These are phyloP conservation scores for Aspergillus conjunctus DNA, from an alignment of 495 filamentous ascomycete genomes.

Conservation along the genomic window DNA sequence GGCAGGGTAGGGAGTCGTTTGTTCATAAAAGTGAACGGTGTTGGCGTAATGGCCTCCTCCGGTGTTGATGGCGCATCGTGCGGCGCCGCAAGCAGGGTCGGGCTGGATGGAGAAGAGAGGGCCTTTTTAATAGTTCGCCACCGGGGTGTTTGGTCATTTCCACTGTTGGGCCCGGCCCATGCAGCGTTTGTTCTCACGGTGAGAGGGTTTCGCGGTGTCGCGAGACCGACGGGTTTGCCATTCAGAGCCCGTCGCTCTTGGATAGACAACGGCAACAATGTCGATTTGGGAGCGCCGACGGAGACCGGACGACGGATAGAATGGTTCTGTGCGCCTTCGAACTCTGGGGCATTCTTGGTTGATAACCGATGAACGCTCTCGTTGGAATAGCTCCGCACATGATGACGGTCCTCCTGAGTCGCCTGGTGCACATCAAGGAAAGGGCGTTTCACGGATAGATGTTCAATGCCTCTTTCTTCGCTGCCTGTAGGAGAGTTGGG, in stretches of 20 bases:
- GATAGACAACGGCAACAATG: conserved; percentile 27
- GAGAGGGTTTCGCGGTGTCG: conserved; percentile 28
- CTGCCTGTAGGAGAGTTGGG: conserved; percentile 21
- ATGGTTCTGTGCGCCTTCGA: neutral
- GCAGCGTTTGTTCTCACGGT: conserved; percentile 34
- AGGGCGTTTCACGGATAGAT: neutral
- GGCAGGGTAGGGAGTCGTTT: conserved; percentile 51
- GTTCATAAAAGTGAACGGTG: conserved; percentile 31
- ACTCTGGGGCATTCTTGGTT: conserved; percentile 1
- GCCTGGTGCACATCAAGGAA: neutral
- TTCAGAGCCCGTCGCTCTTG: conserved; percentile 42
- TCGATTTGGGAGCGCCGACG: conserved; percentile 12
- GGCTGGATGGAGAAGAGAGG: conserved; percentile 27
- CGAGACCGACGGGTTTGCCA: conserved; percentile 22
- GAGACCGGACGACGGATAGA: conserved; percentile 17
- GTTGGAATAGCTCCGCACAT: conserved; percentile 15
- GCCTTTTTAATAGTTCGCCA: conserved; percentile 20
- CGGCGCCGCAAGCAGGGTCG: conserved; percentile 21
- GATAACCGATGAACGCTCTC: conserved; percentile 10
- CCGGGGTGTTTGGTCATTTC: neutral
- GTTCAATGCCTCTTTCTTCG: conserved; percentile 2
- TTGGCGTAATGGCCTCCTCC: conserved; percentile 36
- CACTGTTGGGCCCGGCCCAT: conserved; percentile 5
- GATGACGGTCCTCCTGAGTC: conserved; percentile 11
- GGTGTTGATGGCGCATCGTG: conserved; percentile 8